phyloP scores from a whole-genome alignment of 106 monocot genomes.

The Dendrobium officinale region DNA sequence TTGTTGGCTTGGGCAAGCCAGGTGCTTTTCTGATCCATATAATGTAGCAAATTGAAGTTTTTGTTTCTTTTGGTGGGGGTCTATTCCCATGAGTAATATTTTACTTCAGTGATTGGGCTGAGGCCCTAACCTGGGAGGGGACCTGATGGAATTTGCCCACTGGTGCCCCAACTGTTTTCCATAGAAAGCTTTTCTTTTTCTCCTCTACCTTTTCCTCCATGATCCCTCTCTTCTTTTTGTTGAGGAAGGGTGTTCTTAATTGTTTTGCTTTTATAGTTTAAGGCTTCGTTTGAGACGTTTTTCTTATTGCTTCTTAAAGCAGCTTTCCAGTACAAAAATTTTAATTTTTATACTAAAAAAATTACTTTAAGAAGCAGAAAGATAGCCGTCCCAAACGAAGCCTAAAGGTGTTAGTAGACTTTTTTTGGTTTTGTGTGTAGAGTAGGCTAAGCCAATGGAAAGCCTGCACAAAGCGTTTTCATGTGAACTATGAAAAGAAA shows the following conservation, averaged over 20 bases:
- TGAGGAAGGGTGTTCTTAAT: slow-evolving; percentile 1
- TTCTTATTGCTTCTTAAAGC: no score
- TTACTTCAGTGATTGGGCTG: slow-evolving; percentile 1
- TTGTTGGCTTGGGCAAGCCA: not conserved
- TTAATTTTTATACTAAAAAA: no score
- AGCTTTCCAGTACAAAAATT: no score
- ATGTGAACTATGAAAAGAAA: not conserved
- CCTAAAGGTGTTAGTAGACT: not conserved
- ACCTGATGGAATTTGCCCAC: not conserved
- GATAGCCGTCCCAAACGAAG: not conserved
- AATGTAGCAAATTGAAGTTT: not conserved
- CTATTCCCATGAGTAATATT: not conserved
- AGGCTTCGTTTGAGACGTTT: not conserved
- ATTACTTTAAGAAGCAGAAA: no score
- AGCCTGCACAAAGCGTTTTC: not conserved
- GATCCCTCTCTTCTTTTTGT: not conserved
- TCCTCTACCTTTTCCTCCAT: not conserved
- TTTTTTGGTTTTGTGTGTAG: not conserved
- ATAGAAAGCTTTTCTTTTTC: not conserved
- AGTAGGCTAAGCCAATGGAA: not conserved
- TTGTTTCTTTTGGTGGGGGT: not conserved
- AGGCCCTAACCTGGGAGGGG: not conserved
- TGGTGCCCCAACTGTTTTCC: not conserved
- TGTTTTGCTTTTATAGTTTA: not conserved
- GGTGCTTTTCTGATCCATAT: no score